Evolutionary conservation across 1,284 basidiomycete genomes (phyloP), one percentile per base, ranked within the genome.

Genomic region (Lentinula novae-zelandiae): DNA sequence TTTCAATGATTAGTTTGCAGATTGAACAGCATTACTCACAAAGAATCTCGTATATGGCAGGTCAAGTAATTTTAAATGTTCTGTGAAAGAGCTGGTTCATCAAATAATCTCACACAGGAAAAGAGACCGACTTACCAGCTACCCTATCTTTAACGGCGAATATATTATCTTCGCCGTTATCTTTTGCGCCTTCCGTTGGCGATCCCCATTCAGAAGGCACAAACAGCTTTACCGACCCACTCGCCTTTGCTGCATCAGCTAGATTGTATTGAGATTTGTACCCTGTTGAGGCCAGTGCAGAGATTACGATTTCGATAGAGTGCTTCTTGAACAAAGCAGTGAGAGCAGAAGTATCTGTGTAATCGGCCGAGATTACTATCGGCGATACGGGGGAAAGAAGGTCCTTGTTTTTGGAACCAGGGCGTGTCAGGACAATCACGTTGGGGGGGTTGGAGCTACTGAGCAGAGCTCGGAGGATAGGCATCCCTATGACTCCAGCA

Each of bases 301-400:
- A 65, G 3, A 66, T 22, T n/a, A 66, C 60, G 4, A 65, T 64
- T 34, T 64, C 64, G 17, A 64, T 58, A 4, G 49, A 53, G 46
- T 65, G 51, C 27, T 67, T 66, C 10, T 58, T 53, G 22, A 73
- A 61, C 5, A 67, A 63, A 1, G 48, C 49, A 1, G 58, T 44
- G 33, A 72, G 48, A 3, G 60, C 62, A 1, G 52, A 42, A 1
- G 55, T 44, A 22, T 63, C 62, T 2, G 46, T 34, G 58, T 67
- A 69, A 50, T 69, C 67, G 54, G 70, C 67, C 17, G 46, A 27
- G 12, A 60, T 60, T 13, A 53, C 13, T 27, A 4, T 27, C 27
- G 27, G 27, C n/a, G 46, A 55, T 27, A 64, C 49, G 34, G 60
- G 58, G 9, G 61, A 56, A 20, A 40, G 40, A 27, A 65, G 13